Conservation (phyloP, 2,329 filamentous ascomycete genomes). For the Cercospora zeae-maydis region DNA sequence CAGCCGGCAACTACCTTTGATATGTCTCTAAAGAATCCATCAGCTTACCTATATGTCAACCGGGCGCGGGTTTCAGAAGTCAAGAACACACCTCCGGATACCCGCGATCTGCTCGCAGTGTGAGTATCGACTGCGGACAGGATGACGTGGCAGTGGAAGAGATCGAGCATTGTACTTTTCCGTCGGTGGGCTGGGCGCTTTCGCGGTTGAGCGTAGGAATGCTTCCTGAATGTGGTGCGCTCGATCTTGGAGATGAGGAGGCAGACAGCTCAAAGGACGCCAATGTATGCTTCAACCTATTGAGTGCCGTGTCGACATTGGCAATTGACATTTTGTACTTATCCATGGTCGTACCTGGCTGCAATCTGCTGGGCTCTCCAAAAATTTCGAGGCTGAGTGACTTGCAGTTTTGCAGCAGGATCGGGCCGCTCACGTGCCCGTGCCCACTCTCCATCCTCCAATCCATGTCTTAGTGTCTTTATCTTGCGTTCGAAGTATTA, state of each 20-base stretch:
- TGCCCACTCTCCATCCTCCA: background rate
- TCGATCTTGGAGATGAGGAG: conserved; percentile 11
- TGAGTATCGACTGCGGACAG: conserved; percentile 4
- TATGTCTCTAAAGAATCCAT: conserved; percentile 16
- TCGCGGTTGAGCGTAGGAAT: background rate
- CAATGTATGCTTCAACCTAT: conserved; percentile 33
- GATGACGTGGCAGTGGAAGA: background rate
- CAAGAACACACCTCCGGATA: conserved; percentile 25
- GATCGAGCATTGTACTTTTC: background rate
- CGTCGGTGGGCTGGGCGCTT: background rate
- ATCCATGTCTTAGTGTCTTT: background rate
- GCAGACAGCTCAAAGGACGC: conserved; percentile 30
- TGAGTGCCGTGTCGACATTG: conserved; percentile 32
- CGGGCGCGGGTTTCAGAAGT: background rate
- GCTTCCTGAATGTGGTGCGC: background rate
- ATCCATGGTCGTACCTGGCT: conserved; percentile 25
- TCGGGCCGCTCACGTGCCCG: conserved; percentile 2
- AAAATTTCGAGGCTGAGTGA: conserved; percentile 8
- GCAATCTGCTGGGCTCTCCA: background rate
- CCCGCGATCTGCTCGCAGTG: conserved; percentile 13
- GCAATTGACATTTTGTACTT: conserved; percentile 31
- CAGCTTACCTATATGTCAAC: conserved; percentile 18
- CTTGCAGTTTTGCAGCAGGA: background rate
- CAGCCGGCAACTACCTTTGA: conserved; percentile 8
- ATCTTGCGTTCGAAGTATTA: background rate